Evolutionary conservation across 768 basidiomycete species (phyloP).

Genomic region (Scleroderma citrinum): DNA sequence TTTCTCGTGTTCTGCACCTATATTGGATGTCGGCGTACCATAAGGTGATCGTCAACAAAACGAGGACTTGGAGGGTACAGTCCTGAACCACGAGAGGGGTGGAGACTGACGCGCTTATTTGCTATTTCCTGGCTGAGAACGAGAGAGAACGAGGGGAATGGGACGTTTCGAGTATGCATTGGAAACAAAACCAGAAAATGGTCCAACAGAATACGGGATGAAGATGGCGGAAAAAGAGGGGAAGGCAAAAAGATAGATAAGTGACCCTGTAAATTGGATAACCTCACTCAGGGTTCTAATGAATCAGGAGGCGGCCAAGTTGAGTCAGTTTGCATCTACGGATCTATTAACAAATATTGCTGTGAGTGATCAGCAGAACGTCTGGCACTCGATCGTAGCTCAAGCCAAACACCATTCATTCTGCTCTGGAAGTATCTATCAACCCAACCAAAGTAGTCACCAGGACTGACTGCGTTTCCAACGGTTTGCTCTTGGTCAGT

Average conservation of each 20-base stretch:
- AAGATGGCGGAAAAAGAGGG: neutral
- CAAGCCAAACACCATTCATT: neutral
- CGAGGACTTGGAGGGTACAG: neutral
- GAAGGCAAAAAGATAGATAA: neutral
- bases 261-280: constrained; percentile 2
- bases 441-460: too few species aligned
- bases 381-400: neutral
- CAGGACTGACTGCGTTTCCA: too few species aligned
- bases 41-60: constrained; percentile 2
- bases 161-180: constrained; percentile 3
- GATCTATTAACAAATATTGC: constrained; percentile 4
- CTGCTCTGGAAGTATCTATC: too few species aligned
- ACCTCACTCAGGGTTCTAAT: constrained; percentile 2
- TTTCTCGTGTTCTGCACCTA: neutral
- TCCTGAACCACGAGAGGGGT: neutral
- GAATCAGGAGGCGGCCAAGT: constrained; percentile 2
- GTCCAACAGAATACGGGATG: neutral
- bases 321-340: constrained; percentile 6
- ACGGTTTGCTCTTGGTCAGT: too few species aligned
- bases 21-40: constrained; percentile 1
- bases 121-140: neutral
- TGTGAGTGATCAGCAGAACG: neutral
- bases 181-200: neutral
- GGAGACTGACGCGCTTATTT: neutral
- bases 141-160: constrained; percentile 4